Evolutionary conservation across 768 basidiomycete genomes (phyloP), one percentile per base, ranked within the genome.

Genomic region (Clitopilus passeckerianus): DNA sequence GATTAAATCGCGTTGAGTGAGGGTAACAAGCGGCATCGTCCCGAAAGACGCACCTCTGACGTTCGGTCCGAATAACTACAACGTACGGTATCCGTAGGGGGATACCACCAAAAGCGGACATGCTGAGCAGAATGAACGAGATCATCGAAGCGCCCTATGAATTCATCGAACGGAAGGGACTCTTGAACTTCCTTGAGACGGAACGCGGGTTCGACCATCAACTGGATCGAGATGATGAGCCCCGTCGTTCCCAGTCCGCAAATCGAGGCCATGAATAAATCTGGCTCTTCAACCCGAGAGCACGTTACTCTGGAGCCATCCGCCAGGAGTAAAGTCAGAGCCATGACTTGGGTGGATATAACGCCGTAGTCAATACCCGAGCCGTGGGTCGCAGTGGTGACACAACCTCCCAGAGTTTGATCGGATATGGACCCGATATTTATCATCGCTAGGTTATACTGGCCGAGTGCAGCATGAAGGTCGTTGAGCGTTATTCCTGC

Each of bases 391-490:
- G 93, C 93, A 61, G 97, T 99, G 14, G 93, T 87, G 67, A 98
- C 80, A 65, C 95, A 85, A 46, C 97, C 97, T 24, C 85, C 95
- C 63, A 99, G 80, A 2, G 94, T 93, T 72, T 98, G 96, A 71
- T 97, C 95, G 34, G 94, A 96, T 67, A 99, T 98, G 27, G 94
- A 95, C 34, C 97, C 97, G 61, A 98, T 81, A 72, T 91, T 96
- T 67, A 83, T 86, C 84, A 99, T 88, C 37, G 95, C 95, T 33
- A 98, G 83, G 34, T 80, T 80, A 65, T 87, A 75, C 12, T 75
- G 70, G 53, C 79, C 83, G 58, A 98, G 87, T 15, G 79, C 77
- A 22, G 71, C 74, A 63, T 96, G 93, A 5, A 98, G 81, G 54
- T 82, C 77, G 59, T 87, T 77, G 58, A 98, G 85, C 5, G 83